phyloP scores from a whole-genome alignment of 2,329 filamentous ascomycete genomes.

The Neonectria ditissima region DNA sequence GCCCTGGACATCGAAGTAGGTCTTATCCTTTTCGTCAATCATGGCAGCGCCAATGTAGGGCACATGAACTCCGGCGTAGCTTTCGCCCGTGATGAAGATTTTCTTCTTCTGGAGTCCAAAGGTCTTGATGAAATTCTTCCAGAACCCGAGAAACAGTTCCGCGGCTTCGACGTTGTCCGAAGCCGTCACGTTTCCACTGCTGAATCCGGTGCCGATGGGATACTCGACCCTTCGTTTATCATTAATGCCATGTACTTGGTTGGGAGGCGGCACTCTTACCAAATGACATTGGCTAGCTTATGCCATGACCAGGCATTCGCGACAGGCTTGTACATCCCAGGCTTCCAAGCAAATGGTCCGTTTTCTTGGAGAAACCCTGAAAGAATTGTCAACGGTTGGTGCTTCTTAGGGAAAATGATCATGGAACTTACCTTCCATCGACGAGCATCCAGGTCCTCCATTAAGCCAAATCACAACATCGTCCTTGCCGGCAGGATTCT shows the following conservation, averaged over 20 bases:
- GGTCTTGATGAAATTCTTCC: conserved; percentile 77
- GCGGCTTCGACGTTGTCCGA: conserved; percentile 73
- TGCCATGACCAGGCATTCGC: conserved; percentile 75
- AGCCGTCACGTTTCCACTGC: conserved; percentile 70
- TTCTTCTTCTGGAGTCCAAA: conserved; percentile 73
- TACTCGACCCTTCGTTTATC: conserved; percentile 67
- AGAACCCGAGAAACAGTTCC: conserved; percentile 77
- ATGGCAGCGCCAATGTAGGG: conserved; percentile 78
- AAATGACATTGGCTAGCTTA: conserved; percentile 62
- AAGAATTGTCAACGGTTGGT: background rate
- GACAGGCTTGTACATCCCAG: conserved; percentile 73
- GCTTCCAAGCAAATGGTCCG: conserved; percentile 76
- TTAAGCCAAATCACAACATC: conserved; percentile 41
- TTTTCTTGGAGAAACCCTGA: conserved; percentile 77
- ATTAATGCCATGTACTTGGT: background rate
- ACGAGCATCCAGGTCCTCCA: conserved; percentile 31
- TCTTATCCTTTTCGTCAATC: conserved; percentile 71
- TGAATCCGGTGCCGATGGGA: conserved; percentile 74
- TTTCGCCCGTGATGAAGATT: conserved; percentile 69
- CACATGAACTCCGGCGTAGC: conserved; percentile 73
- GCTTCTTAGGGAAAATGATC: background rate
- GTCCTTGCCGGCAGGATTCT: conserved; percentile 38
- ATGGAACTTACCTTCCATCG: conserved; percentile 8
- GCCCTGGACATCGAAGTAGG: conserved; percentile 74
- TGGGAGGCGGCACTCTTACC: conserved; percentile 1